phyloP scores from a whole-genome alignment of 208 protist species.

The Phytomonas serpens region DNA sequence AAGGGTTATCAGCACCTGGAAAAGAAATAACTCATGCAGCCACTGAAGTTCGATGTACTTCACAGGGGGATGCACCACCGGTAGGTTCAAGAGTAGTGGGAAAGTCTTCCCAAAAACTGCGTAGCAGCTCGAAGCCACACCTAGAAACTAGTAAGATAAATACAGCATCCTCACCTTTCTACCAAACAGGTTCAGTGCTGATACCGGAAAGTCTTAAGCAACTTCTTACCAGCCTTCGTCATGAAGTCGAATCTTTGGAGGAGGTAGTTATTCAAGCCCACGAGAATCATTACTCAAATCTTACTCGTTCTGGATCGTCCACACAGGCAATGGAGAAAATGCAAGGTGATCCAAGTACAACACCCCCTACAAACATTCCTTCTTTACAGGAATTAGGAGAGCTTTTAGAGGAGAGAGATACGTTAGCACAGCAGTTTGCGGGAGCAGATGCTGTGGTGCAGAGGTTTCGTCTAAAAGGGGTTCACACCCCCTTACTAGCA shows the following conservation, averaged over 20 bases:
- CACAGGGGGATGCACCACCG: neutral
- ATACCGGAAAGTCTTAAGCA: neutral
- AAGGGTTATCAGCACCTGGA: neutral
- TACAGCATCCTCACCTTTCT: neutral
- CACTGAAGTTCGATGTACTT: neutral
- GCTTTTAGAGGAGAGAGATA: constrained; percentile 61
- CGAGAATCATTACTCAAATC: constrained; percentile 28
- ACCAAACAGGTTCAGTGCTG: neutral
- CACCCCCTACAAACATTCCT: constrained; percentile 7
- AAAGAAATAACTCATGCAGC: neutral
- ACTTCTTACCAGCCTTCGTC: constrained; percentile 15
- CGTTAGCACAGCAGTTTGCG: constrained; percentile 32
- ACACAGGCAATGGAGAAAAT: neutral
- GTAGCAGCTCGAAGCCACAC: neutral
- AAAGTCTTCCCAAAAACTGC: neutral
- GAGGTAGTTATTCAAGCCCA: constrained; percentile 26
- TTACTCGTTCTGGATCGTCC: constrained; percentile 18
- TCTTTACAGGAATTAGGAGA: constrained; percentile 48
- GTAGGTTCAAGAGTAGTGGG: neutral
- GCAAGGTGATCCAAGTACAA: constrained; percentile 13
- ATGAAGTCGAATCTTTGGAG: constrained; percentile 44
- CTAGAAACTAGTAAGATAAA: neutral
- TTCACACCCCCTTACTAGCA: neutral
- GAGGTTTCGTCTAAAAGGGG: constrained; percentile 9
- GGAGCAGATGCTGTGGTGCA: constrained; percentile 20